Percentiles rank a stretch among this genome's conserved stretches.
phyloP scores from a whole-genome alignment of 495 filamentous ascomycete species.

The Astrocystis sublimbata region DNA sequence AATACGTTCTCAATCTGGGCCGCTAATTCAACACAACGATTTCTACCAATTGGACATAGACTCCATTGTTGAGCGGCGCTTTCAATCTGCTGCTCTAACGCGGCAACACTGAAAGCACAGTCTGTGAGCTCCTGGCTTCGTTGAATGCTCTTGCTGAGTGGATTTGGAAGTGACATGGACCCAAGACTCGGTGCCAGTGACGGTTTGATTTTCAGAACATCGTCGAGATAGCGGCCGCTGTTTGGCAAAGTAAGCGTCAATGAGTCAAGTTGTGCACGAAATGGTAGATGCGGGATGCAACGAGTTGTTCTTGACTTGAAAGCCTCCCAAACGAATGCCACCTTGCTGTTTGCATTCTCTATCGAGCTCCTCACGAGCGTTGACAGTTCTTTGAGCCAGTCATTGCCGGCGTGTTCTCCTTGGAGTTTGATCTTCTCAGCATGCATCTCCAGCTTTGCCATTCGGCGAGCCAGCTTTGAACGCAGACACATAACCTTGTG shows the following conservation, averaged over 20 bases:
- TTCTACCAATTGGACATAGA: not conserved
- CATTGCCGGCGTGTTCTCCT: not conserved
- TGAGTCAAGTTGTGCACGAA: conserved; percentile 29
- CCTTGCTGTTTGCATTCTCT: conserved; percentile 10
- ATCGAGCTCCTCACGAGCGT: conserved; percentile 25
- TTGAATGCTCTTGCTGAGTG: conserved; percentile 23
- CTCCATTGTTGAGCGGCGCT: not conserved
- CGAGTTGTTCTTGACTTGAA: conserved; percentile 36
- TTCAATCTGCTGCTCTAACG: conserved; percentile 13
- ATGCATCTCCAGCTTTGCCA: conserved; percentile 59
- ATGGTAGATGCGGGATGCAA: conserved; percentile 42
- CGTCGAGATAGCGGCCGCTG: conserved; percentile 44
- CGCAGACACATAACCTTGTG: conserved; percentile 40
- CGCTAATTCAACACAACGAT: conserved; percentile 39
- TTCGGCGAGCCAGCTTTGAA: conserved; percentile 60
- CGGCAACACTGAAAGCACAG: conserved; percentile 21
- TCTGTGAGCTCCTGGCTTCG: conserved; percentile 23
- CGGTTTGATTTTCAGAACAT: not conserved
- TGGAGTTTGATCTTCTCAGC: not conserved
- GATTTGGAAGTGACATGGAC: conserved; percentile 21
- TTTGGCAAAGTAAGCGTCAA: conserved; percentile 45
- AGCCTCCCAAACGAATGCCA: conserved; percentile 30
- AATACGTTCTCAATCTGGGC: conserved; percentile 43
- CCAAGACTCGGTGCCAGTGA: not conserved
- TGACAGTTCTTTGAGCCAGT: conserved; percentile 21